Conservation (phyloP, 1,284 basidiomycete species). For the Papiliotrema nemorosa region DNA sequence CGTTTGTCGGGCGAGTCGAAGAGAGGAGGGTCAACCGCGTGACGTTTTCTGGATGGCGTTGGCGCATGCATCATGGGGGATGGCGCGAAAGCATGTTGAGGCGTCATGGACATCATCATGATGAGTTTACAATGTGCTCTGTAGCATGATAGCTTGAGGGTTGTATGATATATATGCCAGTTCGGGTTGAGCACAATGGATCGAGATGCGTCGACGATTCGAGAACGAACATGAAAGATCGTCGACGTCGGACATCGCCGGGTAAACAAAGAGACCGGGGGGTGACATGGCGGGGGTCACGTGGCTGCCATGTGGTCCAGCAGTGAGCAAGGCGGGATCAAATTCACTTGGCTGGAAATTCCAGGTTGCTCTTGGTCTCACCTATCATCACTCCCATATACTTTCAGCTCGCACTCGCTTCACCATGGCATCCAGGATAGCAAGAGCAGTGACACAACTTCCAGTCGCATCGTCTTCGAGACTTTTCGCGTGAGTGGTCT, state of each 20-base stretch:
- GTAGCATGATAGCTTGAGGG: too few species aligned
- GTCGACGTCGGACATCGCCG: too few species aligned
- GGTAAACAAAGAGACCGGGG: too few species aligned
- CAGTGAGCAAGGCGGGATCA: neutral
- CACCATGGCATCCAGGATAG: neutral
- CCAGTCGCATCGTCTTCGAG: neutral
- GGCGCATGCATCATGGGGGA: neutral
- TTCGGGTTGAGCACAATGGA: too few species aligned
- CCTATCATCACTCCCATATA: neutral
- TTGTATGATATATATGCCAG: too few species aligned
- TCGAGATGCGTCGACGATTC: too few species aligned
- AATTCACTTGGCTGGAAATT: neutral
- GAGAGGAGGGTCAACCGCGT: neutral
- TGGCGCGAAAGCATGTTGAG: neutral
- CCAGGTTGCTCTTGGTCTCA: neutral
- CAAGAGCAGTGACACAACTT: neutral
- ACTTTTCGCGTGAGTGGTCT: neutral
- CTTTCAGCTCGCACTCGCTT: neutral
- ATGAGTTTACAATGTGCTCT: neutral
- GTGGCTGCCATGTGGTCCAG: too few species aligned
- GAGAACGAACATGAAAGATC: too few species aligned
- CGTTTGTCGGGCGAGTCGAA: constrained; percentile 23
- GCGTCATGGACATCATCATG: constrained; percentile 1
- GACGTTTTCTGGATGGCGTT: neutral
- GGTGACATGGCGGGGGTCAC: too few species aligned